These are phyloP conservation scores for Epichloe typhina DNA, from an alignment of 2,329 filamentous ascomycete species.

Conservation along the genomic window DNA sequence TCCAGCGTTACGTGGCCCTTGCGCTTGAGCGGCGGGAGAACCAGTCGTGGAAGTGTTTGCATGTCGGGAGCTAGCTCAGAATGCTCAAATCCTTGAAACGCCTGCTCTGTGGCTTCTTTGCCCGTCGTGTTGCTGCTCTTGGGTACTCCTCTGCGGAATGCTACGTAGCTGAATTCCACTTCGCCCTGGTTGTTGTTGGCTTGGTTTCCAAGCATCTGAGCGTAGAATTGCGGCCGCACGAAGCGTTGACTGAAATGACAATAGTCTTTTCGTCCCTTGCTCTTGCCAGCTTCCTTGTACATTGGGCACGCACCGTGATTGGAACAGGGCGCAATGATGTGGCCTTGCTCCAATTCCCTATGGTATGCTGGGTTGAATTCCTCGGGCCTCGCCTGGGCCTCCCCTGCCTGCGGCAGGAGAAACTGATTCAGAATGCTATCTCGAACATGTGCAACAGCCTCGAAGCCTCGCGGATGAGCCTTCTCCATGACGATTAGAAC, in stretches of 20 bases:
- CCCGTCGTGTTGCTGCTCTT: conserved; percentile 29
- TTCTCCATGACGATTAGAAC: conserved; percentile 84
- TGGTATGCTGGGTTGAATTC: conserved; percentile 25
- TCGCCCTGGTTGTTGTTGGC: conserved; percentile 85
- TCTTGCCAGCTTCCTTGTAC: conserved; percentile 60
- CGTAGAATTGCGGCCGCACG: conserved; percentile 69
- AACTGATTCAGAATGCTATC: conserved; percentile 64
- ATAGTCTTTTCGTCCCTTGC: conserved; percentile 68
- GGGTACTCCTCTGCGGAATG: conserved; percentile 60
- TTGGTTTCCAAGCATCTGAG: conserved; percentile 54
- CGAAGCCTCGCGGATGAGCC: conserved; percentile 81
- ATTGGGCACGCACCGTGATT: conserved; percentile 83
- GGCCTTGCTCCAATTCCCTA: conserved; percentile 42
- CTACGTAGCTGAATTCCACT: conserved; percentile 79
- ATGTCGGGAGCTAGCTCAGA: conserved; percentile 33
- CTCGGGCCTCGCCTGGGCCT: conserved; percentile 19
- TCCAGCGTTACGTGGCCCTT: conserved; percentile 82
- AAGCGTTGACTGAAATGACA: conserved; percentile 88
- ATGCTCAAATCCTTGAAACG: conserved; percentile 61
- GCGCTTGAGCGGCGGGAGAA: conserved; percentile 75
- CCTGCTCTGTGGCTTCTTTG: conserved; percentile 43
- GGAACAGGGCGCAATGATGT: conserved; percentile 67
- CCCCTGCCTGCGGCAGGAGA: conserved; percentile 40
- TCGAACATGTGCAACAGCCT: conserved; percentile 76
- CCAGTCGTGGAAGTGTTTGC: conserved; percentile 61